Evolutionary conservation across 1,284 basidiomycete genomes (phyloP).

Genomic region (Stereum hirsutum): DNA sequence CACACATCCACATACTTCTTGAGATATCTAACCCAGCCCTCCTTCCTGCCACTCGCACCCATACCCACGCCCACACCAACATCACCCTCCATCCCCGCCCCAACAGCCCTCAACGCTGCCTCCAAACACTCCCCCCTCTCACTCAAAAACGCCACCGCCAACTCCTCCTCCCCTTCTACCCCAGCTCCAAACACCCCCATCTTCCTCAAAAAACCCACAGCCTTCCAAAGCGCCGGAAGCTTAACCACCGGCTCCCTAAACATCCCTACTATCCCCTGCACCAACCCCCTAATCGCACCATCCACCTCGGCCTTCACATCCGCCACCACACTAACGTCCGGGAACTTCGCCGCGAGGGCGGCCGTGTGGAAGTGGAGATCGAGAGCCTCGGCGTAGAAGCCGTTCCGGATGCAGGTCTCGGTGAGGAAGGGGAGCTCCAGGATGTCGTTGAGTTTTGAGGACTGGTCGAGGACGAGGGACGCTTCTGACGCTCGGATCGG

Average conservation of each 20-base stretch:
- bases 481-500: conserved; percentile 63
- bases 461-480: conserved; percentile 77
- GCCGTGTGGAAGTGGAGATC: conserved; percentile 68
- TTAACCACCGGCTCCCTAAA: conserved; percentile 83
- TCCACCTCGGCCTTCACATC: conserved; percentile 70
- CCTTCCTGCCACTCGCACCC: too few relatives aligned
- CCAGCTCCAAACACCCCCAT: too few relatives aligned
- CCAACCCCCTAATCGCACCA: conserved; percentile 64
- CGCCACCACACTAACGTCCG: conserved; percentile 31
- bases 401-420: conserved; percentile 86
- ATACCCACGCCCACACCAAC: too few relatives aligned
- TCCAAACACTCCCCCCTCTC: conserved; percentile 48
- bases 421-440: conserved; percentile 86
- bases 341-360: conserved; percentile 31
- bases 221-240: conserved; percentile 83
- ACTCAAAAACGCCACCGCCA: conserved; percentile 63
- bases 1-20: conserved; percentile 87
- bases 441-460: conserved; percentile 85
- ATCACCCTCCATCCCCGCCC: conserved; percentile 25
- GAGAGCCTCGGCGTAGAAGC: conserved; percentile 86
- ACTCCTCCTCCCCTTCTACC: conserved; percentile 53
- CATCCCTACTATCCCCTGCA: conserved; percentile 68
- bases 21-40: conserved; percentile 71
- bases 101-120: conserved; percentile 32
- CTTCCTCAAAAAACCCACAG: conserved; percentile 75